Conservation (phyloP, 108 stramenopile genomes). For the Fragilaria crotonensis region DNA sequence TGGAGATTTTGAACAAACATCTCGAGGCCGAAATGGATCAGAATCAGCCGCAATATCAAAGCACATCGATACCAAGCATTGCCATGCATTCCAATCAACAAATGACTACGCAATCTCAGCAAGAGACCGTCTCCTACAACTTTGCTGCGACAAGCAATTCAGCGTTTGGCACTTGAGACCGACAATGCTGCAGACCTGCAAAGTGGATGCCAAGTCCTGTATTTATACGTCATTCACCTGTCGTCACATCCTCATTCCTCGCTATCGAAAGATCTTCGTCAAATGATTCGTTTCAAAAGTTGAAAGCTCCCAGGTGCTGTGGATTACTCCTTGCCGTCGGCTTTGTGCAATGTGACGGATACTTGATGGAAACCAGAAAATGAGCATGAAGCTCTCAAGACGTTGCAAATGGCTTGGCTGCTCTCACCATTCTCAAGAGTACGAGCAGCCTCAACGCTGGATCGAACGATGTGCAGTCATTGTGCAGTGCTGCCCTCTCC, state of each 20-base stretch:
- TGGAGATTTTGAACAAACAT: not conserved
- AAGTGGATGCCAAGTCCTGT: conserved; percentile 58
- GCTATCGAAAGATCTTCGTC: conserved; percentile 78
- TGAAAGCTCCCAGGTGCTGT: conserved; percentile 43
- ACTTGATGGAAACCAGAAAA: conserved; percentile 45
- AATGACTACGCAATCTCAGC: not conserved
- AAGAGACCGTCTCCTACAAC: not conserved
- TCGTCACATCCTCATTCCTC: conserved; percentile 54
- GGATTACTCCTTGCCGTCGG: conserved; percentile 62
- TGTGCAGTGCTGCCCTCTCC: not conserved
- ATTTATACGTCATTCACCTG: conserved; percentile 66
- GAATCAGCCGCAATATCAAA: not conserved
- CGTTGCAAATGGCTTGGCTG: conserved; percentile 25
- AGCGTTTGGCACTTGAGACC: conserved; percentile 18
- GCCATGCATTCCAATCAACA: not conserved
- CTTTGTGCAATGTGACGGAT: conserved; percentile 38
- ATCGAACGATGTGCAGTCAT: not conserved
- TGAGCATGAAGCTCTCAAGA: conserved; percentile 8
- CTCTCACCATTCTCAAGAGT: conserved; percentile 31
- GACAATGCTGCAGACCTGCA: conserved; percentile 26
- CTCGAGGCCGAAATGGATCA: not conserved
- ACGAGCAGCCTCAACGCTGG: not conserved
- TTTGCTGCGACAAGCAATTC: not conserved
- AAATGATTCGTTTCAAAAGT: conserved; percentile 67
- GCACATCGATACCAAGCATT: not conserved